Evolutionary conservation across 805 yeast genomes (phyloP).

Genomic region (Ogataea ganodermae): DNA sequence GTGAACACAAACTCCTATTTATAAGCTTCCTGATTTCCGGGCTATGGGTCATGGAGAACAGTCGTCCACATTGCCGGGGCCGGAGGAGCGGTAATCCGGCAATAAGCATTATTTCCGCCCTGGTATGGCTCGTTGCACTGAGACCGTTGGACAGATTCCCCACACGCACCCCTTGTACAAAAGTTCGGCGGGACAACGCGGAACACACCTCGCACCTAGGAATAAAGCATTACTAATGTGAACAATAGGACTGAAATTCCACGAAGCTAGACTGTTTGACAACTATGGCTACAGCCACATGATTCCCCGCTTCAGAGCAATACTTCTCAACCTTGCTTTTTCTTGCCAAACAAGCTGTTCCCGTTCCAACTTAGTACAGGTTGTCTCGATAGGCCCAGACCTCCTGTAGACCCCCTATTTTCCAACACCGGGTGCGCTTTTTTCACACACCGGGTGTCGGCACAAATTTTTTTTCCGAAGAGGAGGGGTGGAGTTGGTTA

Average conservation of each 20-base stretch:
- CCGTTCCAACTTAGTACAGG: no score
- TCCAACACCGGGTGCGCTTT: constrained; percentile 3
- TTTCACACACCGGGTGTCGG: not conserved
- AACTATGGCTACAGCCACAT: not conserved
- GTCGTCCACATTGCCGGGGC: not conserved
- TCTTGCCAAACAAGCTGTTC: no score
- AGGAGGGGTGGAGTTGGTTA: not conserved
- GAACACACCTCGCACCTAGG: constrained; percentile 4
- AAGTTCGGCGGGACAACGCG: not conserved
- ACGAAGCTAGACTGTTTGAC: not conserved
- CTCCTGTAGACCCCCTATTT: constrained; percentile 1
- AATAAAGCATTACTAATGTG: not conserved
- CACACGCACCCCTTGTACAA: constrained; percentile 7
- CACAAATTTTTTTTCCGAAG: not conserved
- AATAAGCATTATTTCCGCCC: not conserved
- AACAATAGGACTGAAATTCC: not conserved
- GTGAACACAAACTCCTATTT: constrained; percentile 5
- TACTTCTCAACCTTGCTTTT: not conserved
- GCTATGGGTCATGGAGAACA: not conserved
- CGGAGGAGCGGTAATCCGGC: not conserved
- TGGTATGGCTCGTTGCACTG: not conserved
- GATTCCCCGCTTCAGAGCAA: not conserved
- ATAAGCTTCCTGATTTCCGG: constrained; percentile 4
- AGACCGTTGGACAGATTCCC: constrained; percentile 1
- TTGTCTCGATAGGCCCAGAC: not conserved